These are phyloP conservation scores for Blastomyces silverae DNA, from an alignment of 2,329 filamentous ascomycete genomes.

Conservation along the genomic window DNA sequence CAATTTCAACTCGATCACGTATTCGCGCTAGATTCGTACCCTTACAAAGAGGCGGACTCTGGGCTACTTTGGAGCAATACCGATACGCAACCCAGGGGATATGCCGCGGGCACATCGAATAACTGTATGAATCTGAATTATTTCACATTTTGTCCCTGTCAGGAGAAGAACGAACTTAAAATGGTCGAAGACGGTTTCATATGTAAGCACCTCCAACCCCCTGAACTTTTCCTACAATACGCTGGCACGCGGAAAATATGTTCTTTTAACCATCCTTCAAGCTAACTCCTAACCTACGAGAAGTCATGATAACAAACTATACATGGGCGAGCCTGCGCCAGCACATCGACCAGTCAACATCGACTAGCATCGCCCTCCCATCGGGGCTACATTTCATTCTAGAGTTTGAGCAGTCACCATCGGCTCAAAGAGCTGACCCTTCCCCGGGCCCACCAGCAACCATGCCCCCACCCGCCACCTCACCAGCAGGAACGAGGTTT, in stretches of 20 bases:
- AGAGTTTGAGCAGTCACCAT: background rate
- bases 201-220: constrained; percentile 11
- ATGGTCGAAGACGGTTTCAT: constrained; percentile 18
- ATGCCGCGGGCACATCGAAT: constrained; percentile 15
- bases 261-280: too few species aligned
- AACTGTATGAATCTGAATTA: constrained; percentile 18
- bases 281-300: background rate
- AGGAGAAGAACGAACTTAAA: constrained; percentile 15
- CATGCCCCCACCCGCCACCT: background rate
- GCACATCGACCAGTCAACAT: constrained; percentile 13
- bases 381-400: constrained; percentile 10
- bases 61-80: constrained; percentile 17
- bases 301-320: constrained; percentile 16
- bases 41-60: constrained; percentile 16
- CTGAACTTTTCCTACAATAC: background rate
- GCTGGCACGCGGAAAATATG: background rate
- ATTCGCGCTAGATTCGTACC: constrained; percentile 15
- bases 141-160: constrained; percentile 18
- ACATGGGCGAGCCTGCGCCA: constrained; percentile 15
- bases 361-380: constrained; percentile 10
- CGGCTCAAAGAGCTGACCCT: background rate
- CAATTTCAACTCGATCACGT: constrained; percentile 10
- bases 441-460: background rate
- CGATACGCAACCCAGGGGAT: constrained; percentile 12
- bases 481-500: background rate